Percentiles rank a stretch among this genome's conserved stretches.
Evolutionary conservation across 805 yeast genomes (phyloP).

Genomic region (Ogataea haglerorum): DNA sequence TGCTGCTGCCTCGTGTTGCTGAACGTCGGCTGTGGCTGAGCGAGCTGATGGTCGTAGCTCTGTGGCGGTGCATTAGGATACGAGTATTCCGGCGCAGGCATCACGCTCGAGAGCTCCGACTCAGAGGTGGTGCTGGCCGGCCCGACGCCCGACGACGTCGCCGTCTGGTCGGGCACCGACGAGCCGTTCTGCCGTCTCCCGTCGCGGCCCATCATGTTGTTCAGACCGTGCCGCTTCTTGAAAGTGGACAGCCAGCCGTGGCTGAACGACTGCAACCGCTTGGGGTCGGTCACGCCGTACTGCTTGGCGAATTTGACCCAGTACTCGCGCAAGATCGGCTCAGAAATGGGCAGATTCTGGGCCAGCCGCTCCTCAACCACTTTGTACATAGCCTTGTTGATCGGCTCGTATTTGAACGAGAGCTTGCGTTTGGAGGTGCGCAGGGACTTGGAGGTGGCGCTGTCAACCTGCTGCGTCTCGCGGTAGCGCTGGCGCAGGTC

Average conservation of each 20-base stretch:
- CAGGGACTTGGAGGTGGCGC: conserved; percentile 21
- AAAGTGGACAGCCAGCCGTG: conserved; percentile 65
- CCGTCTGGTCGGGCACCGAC: background rate
- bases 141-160: background rate
- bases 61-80: conserved; percentile 10
- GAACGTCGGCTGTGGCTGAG: conserved; percentile 14
- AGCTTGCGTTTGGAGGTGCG: conserved; percentile 41
- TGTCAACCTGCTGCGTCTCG: conserved; percentile 29
- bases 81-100: conserved; percentile 16
- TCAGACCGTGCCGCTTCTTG: conserved; percentile 50
- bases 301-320: conserved; percentile 55
- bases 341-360: conserved; percentile 47
- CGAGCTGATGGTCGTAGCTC: conserved; percentile 10
- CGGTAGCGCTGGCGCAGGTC: conserved; percentile 45
- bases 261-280: conserved; percentile 49
- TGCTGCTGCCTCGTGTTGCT: conserved; percentile 13
- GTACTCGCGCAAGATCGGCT: conserved; percentile 51
- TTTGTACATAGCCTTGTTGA: conserved; percentile 57
- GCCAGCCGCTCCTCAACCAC: conserved; percentile 44
- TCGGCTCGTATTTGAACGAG: conserved; percentile 53
- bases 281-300: conserved; percentile 59
- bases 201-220: conserved; percentile 10
- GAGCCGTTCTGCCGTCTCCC: background rate
- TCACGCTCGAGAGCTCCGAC: conserved; percentile 12
- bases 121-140: background rate